Evolutionary conservation across 352 stramenopile genomes (phyloP).

Genomic region (Achlya hypogyna): DNA sequence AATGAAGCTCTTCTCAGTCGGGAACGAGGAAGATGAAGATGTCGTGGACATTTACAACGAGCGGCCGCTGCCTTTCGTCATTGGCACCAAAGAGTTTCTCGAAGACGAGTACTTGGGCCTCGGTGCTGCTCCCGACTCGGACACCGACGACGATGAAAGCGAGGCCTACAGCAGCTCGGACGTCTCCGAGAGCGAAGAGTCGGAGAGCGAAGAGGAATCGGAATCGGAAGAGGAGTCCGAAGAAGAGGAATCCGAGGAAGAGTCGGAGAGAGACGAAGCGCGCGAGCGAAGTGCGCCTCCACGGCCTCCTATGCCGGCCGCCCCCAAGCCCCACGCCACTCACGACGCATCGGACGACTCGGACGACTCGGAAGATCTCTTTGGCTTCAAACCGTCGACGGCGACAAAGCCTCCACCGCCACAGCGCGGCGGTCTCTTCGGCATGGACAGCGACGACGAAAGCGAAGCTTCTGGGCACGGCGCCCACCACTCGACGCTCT

Average conservation of each 20-base stretch:
- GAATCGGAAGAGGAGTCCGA: constrained; percentile 21
- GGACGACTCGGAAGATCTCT: constrained; percentile 24
- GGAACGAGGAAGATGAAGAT: constrained; percentile 60
- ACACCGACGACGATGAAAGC: constrained; percentile 47
- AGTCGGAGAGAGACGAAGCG: neutral
- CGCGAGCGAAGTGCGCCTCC: neutral
- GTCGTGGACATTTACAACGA: constrained; percentile 86
- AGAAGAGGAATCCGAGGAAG: constrained; percentile 3
- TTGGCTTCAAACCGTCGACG: constrained; percentile 27
- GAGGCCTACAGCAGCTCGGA: constrained; percentile 69
- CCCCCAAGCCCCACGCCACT: constrained; percentile 18
- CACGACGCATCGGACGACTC: constrained; percentile 38
- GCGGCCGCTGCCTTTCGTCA: constrained; percentile 77
- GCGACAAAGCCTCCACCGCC: constrained; percentile 14
- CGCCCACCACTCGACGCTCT: constrained; percentile 20
- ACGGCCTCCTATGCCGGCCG: neutral
- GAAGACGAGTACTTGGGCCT: constrained; percentile 78
- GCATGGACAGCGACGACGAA: constrained; percentile 2
- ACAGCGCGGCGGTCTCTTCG: constrained; percentile 1
- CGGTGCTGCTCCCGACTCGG: constrained; percentile 49
- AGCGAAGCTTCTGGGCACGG: constrained; percentile 13
- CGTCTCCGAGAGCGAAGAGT: constrained; percentile 27
- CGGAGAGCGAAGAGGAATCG: constrained; percentile 14
- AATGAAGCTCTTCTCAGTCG: constrained; percentile 79
- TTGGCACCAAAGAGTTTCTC: constrained; percentile 76